A percentile compares a stretch with the other conserved stretches of the same genome.
phyloP scores from a whole-genome alignment of 2,329 filamentous ascomycete species.

The Cladosporium sp. region DNA sequence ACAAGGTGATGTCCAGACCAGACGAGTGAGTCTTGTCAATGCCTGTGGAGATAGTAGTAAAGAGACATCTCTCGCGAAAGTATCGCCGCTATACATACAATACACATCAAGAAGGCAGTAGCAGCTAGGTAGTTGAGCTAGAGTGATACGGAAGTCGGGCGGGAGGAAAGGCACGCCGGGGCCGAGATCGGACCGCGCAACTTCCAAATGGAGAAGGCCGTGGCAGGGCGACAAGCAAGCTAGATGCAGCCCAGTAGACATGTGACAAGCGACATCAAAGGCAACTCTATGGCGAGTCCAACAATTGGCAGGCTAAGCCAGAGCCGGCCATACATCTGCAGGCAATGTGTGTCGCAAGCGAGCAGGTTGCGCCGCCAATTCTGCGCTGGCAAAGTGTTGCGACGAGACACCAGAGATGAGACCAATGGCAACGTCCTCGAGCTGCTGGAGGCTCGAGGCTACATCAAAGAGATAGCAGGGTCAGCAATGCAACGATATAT shows the following conservation, averaged over 20 bases:
- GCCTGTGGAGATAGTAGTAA: no score
- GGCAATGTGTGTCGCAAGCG: neutral
- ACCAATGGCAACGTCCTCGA: constrained; percentile 49
- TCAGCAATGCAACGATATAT: constrained; percentile 43
- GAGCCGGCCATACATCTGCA: constrained; percentile 9
- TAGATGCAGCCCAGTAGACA: neutral
- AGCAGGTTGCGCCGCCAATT: constrained; percentile 1
- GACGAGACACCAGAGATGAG: neutral
- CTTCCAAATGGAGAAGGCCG: neutral
- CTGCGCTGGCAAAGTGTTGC: neutral
- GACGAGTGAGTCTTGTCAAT: no score
- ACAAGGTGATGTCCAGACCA: no score
- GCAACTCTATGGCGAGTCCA: constrained; percentile 1
- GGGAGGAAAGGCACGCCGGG: neutral
- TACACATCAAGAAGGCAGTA: no score
- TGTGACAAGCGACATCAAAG: constrained; percentile 4
- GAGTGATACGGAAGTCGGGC: neutral
- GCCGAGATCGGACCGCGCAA: neutral
- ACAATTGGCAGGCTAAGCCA: neutral
- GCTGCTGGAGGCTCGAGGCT: constrained; percentile 70
- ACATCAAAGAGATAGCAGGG: constrained; percentile 74
- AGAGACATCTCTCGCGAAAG: no score
- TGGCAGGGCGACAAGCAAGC: neutral
- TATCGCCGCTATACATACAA: no score
- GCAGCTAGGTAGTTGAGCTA: no score